Evolutionary conservation across 495 filamentous ascomycete genomes (phyloP).

Genomic region (Lasiosphaeria ovina): DNA sequence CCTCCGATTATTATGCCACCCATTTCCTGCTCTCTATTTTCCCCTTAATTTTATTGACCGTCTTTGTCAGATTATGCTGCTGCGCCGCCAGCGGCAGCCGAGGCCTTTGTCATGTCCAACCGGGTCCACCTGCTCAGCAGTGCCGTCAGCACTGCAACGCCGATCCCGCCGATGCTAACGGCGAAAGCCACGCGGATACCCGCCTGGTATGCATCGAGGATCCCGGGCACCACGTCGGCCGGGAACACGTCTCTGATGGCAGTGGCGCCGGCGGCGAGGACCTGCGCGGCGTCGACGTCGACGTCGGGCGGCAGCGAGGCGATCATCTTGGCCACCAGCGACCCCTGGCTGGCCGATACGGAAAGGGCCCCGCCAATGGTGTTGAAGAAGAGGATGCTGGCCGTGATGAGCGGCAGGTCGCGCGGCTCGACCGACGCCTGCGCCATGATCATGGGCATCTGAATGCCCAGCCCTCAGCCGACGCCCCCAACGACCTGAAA

Average conservation of each 20-base stretch:
- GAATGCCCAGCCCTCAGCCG: slow-evolving; percentile 51
- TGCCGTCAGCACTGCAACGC: not conserved
- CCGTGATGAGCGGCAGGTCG: slow-evolving; percentile 32
- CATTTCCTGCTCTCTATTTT: too few relatives aligned
- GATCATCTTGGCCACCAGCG: slow-evolving; percentile 49
- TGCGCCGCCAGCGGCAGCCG: too few relatives aligned
- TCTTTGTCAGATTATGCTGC: too few relatives aligned
- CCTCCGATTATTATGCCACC: too few relatives aligned
- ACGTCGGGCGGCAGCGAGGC: slow-evolving; percentile 35
- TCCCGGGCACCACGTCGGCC: slow-evolving; percentile 42
- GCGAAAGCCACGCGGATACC: slow-evolving; percentile 51
- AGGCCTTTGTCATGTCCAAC: too few relatives aligned
- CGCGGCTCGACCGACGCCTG: slow-evolving; percentile 49
- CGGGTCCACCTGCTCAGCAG: too few relatives aligned
- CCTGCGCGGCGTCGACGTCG: slow-evolving; percentile 39
- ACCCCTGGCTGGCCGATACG: slow-evolving; percentile 44
- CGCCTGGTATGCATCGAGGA: slow-evolving; percentile 57
- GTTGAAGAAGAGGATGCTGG: slow-evolving; percentile 57
- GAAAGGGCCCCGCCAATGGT: slow-evolving; percentile 49
- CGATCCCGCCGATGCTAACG: slow-evolving; percentile 36
- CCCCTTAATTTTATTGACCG: too few relatives aligned
- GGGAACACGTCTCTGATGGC: slow-evolving; percentile 40
- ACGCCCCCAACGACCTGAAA: slow-evolving; percentile 58
- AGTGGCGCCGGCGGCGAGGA: slow-evolving; percentile 38
- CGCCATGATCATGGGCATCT: slow-evolving; percentile 53